A percentile compares a stretch with the other conserved stretches of the same genome.
phyloP scores from a whole-genome alignment of 2,329 filamentous ascomycete genomes.

The Nemania serpens region DNA sequence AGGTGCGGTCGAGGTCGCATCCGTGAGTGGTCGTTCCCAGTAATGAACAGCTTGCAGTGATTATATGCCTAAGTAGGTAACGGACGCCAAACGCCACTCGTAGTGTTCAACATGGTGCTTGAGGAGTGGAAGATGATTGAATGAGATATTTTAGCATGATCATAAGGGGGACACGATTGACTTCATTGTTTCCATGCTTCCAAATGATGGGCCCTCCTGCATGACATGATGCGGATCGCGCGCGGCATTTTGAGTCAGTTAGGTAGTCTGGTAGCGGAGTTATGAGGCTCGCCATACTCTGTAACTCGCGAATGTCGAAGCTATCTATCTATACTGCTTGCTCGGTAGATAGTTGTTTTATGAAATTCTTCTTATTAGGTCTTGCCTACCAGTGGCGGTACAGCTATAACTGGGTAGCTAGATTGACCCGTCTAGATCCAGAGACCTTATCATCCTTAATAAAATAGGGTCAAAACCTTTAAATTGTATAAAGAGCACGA shows the following conservation, averaged over 20 bases:
- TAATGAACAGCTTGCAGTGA: not conserved
- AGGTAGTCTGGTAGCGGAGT: not conserved
- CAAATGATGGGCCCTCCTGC: not conserved
- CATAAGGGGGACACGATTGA: not conserved
- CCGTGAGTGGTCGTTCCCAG: constrained; percentile 12
- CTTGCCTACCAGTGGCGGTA: too few species aligned
- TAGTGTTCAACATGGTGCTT: too few species aligned
- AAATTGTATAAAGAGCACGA: too few species aligned
- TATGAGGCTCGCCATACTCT: too few species aligned
- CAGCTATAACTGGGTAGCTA: too few species aligned
- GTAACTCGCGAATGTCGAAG: not conserved
- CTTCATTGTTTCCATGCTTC: not conserved
- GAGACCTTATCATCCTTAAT: too few species aligned
- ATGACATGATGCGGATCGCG: not conserved
- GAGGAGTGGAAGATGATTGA: not conserved
- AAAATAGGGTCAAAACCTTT: too few species aligned
- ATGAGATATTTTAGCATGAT: not conserved
- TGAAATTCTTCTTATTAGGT: too few species aligned
- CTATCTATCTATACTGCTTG: not conserved
- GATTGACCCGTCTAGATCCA: too few species aligned
- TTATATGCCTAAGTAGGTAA: not conserved
- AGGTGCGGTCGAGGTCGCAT: constrained; percentile 27
- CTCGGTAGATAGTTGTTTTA: not conserved
- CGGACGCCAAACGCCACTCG: too few species aligned
- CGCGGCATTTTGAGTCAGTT: not conserved